Evolutionary conservation across 352 stramenopile genomes (phyloP), one percentile per base, ranked within the genome.

Genomic region (Aphanomyces euteiches): DNA sequence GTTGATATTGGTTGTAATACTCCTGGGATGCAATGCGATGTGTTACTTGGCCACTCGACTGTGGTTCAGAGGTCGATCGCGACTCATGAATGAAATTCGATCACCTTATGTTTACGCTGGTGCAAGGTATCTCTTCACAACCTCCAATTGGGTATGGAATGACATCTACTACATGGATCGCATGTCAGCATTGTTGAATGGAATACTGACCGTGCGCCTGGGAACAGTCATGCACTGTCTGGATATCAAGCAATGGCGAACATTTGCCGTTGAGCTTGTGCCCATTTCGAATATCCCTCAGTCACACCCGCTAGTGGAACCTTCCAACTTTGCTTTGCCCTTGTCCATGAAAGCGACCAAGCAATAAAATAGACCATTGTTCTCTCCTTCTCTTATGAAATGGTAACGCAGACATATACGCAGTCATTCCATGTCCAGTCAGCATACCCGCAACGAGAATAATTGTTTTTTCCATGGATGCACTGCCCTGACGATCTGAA

Each of bases 241-340:
- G 13, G 64, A 70, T 36, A 70, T 70, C 54, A 70, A 70, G 21
- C 38, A 63, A 8, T 70, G 64, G 64, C 39, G 64, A 28, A 56
- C 43, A 15, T 67, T 67, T 40, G 28, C 28, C 28, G 28, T 28
- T 28, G 28, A 28, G 28, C 28, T 28, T 28, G 28, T 28, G 28
- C 28, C 28, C 28, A 28, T 28, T 28, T 28, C 28, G 28, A 6
- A 45, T 21, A 43, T 47, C 6, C 15, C 17, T 41, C 28, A 38
- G 15, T 7, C 58, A 15, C 15, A 7, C 38, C 58, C 17, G 28
- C 28, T 28, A 28, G 28, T 28, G 28, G 28, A 28, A 28, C 28
- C 8, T n/a, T 12, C 36, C 58, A 34, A 10, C 8, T 58, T 58
- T 58, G 50, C 50, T 1, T 19, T 58, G 50, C 50, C 50, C 13